phyloP scores from a whole-genome alignment of 352 stramenopile species.

The Pythium grandisporangium region DNA sequence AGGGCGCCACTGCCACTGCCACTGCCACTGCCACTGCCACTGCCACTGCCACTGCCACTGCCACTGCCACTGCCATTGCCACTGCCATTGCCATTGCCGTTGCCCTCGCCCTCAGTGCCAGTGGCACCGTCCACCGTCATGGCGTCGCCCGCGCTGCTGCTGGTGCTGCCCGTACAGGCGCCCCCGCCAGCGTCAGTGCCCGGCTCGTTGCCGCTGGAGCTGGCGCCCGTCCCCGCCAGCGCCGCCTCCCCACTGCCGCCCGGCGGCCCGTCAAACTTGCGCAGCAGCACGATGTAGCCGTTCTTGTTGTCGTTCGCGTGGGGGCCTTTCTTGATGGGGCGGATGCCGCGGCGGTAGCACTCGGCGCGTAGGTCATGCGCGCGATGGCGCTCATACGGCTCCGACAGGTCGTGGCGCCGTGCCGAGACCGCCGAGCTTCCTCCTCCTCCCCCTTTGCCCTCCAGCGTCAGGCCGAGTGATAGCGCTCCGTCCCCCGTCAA shows the following conservation, averaged over 20 bases:
- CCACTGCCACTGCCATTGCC: too few species aligned
- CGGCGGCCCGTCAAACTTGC: slow-evolving; percentile 39
- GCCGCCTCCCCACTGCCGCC: too few species aligned
- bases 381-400: slow-evolving; percentile 70
- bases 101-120: too few species aligned
- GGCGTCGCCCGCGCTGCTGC: too few species aligned
- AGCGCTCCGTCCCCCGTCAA: too few species aligned
- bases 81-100: too few species aligned
- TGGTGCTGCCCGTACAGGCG: too few species aligned
- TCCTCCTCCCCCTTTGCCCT: slow-evolving; percentile 1
- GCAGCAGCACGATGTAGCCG: slow-evolving; percentile 64
- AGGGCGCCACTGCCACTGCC: not conserved
- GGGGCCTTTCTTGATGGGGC: slow-evolving; percentile 72
- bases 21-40: slow-evolving; percentile 2
- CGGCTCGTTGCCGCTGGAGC: too few species aligned
- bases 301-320: slow-evolving; percentile 83
- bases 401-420: slow-evolving; percentile 30
- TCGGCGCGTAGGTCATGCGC: slow-evolving; percentile 68
- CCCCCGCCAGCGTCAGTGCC: too few species aligned
- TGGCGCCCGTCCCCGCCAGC: too few species aligned
- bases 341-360: slow-evolving; percentile 69
- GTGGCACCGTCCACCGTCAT: too few species aligned
- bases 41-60: slow-evolving; percentile 5
- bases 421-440: slow-evolving; percentile 9
- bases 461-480: too few species aligned